Conservation (phyloP, 805 yeast species). For the Saccharomycopsis malanga region DNA sequence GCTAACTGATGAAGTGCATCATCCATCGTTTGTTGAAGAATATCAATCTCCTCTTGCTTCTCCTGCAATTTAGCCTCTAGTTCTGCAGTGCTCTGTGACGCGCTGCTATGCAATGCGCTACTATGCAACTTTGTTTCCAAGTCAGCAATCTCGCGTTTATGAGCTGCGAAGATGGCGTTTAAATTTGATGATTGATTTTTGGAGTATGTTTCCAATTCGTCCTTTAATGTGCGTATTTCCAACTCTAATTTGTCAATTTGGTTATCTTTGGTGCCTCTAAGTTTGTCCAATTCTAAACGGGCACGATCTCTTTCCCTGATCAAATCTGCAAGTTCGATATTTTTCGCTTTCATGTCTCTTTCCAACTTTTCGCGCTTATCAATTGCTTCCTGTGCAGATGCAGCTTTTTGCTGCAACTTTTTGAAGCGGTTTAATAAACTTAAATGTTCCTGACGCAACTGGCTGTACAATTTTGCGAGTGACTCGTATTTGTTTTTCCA, state of each 20-base stretch:
- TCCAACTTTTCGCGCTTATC: conserved; percentile 77
- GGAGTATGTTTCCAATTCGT: conserved; percentile 52
- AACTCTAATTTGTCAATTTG: conserved; percentile 61
- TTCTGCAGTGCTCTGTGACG: conserved; percentile 23
- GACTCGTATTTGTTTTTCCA: conserved; percentile 89
- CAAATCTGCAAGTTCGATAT: conserved; percentile 79
- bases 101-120: conserved; percentile 20
- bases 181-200: conserved; percentile 58
- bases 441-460: conserved; percentile 86
- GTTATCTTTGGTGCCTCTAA: conserved; percentile 54
- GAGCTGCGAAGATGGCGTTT: conserved; percentile 50
- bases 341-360: conserved; percentile 76
- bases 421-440: conserved; percentile 71
- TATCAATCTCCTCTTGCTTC: conserved; percentile 72
- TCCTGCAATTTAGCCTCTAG: conserved; percentile 46
- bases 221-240: conserved; percentile 53
- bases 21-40: conserved; percentile 73
- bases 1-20: conserved; percentile 58
- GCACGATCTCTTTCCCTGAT: conserved; percentile 88
- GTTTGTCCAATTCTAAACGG: conserved; percentile 68
- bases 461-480: conserved; percentile 82
- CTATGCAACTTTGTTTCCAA: conserved; percentile 35
- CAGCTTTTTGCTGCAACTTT: conserved; percentile 77
- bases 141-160: conserved; percentile 53
- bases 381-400: conserved; percentile 84